Conservation (phyloP, 805 yeast species). For the Saccharomyces kudriavzevii region DNA sequence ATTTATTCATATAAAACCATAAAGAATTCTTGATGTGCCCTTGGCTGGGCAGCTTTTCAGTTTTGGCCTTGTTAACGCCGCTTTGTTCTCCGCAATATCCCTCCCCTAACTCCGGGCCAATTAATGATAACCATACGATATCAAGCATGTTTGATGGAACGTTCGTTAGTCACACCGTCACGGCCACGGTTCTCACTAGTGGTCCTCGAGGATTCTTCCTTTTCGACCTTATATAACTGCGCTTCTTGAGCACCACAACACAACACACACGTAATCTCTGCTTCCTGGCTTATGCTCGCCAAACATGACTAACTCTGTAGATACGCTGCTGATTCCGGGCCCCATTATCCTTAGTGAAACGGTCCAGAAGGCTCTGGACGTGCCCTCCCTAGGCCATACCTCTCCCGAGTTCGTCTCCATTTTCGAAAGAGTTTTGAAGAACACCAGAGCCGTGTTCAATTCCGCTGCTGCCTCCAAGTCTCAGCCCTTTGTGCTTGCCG, state of each 20-base stretch:
- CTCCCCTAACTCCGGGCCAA: not conserved
- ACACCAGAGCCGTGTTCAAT: conserved; percentile 67
- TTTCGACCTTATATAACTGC: not conserved
- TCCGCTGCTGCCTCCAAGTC: conserved; percentile 43
- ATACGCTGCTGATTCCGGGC: conserved; percentile 64
- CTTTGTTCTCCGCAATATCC: not conserved
- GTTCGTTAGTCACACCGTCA: not conserved
- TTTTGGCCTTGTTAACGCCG: not conserved
- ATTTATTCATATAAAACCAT: not conserved
- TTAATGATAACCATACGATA: not conserved
- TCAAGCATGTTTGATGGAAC: not conserved
- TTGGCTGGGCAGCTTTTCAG: not conserved
- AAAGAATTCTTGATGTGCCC: not conserved
- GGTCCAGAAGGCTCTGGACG: conserved; percentile 71
- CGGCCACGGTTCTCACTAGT: not conserved
- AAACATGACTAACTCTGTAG: conserved; percentile 1
- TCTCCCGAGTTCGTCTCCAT: conserved; percentile 72
- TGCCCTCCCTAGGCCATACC: conserved; percentile 85
- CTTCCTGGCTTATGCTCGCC: not conserved
- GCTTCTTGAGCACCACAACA: not conserved
- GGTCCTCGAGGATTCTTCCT: not conserved
- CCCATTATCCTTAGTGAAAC: conserved; percentile 77
- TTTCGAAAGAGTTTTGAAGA: conserved; percentile 59
- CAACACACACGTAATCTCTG: not conserved
- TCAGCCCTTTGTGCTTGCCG: conserved; percentile 76